Evolutionary conservation across 352 stramenopile genomes (phyloP), one percentile per base, ranked within the genome.

Genomic region (Phytopythium vexans): DNA sequence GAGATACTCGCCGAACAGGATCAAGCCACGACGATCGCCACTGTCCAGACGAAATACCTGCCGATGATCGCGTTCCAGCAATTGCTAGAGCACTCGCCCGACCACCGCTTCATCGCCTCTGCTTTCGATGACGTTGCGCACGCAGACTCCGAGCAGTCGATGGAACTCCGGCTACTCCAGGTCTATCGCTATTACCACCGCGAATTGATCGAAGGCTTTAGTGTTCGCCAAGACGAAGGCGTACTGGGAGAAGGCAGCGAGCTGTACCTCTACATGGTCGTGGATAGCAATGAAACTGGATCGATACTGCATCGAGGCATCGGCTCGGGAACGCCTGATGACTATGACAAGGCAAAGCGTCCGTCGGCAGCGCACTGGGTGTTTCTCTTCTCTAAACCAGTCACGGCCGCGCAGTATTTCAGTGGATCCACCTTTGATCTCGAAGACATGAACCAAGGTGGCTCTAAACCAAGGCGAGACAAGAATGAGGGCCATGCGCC

Each of bases 161-260:
- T 4, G 10, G 42, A 46, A 33, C 54, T 72, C 0, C 43, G 58
- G 8, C 47, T 88, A 8, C 47, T 88, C 27, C 63, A 82, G 52
- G 70, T 80, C 15, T 70, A 84, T 46, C 67, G 77, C 4, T 77
- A 72, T 37, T 79, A 73, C 41, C 66, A 86, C 21, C 54, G 68
- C 0, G 62, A 72, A 9, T 41, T 82, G 27, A 50, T 53, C 21
- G 8, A 34, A 16, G 35, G 15, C 3, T 88, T 79, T 55, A 68
- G 76, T 21, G 27, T 41, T 1, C 42, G 36, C 8, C 27, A 27
- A 59, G 37, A 57, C 21, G 55, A 55, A 48, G 43, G 34, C 11
- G 33, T 49, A 40, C 15, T 5, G 33, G 44, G 36, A 12, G 59
- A 74, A 65, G 69, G 66, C 10, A 61, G 38, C 6, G 59, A 78